Conservation (phyloP, 2,329 filamentous ascomycete genomes). For the Drechslerella coelobrocha region DNA sequence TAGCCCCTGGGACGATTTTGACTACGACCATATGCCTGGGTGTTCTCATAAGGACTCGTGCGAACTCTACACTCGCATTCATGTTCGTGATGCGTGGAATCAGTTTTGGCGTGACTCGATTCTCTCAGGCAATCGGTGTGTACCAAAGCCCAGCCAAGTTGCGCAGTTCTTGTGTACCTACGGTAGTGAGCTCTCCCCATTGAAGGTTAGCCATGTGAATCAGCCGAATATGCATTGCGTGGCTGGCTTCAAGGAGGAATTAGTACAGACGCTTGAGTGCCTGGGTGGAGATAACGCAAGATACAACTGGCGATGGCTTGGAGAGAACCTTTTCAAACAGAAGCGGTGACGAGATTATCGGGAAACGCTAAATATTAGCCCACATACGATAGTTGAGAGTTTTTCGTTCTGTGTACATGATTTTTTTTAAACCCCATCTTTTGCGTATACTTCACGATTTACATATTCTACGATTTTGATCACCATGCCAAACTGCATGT, state of each 20-base stretch:
- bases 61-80: constrained; percentile 42
- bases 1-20: constrained; percentile 50
- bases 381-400: not conserved
- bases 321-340: constrained; percentile 48
- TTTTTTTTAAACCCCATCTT: not conserved
- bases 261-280: constrained; percentile 49
- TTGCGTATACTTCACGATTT: not conserved
- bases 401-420: constrained; percentile 38
- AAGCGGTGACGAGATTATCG: constrained; percentile 11
- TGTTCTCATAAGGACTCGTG: constrained; percentile 45
- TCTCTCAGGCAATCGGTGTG: constrained; percentile 44
- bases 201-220: constrained; percentile 13
- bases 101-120: constrained; percentile 47
- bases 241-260: constrained; percentile 47
- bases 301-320: constrained; percentile 50
- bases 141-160: constrained; percentile 49
- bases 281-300: constrained; percentile 45
- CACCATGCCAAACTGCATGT: constrained; percentile 1
- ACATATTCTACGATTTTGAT: constrained; percentile 5
- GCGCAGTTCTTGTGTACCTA: constrained; percentile 48
- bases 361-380: not conserved
- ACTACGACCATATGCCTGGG: constrained; percentile 41
- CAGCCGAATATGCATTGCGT: constrained; percentile 42
- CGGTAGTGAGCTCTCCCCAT: constrained; percentile 25
- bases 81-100: constrained; percentile 47